A percentile compares a stretch with the other conserved stretches of the same genome.
Conservation (phyloP, 129 eudicot species). For the Calendula officinalis region DNA sequence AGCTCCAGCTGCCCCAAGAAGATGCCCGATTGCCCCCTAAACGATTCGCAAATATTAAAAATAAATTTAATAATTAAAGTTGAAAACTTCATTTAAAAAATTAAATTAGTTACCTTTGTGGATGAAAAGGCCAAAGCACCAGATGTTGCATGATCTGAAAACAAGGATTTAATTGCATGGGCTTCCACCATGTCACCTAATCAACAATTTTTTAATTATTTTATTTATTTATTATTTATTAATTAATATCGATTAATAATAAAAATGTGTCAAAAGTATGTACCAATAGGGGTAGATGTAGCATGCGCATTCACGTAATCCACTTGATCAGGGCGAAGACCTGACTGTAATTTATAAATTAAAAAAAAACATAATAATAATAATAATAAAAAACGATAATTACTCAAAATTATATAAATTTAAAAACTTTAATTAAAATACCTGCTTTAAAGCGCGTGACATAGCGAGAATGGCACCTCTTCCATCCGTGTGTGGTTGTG, state of each 20-base stretch:
- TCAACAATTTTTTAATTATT: not conserved
- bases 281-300: slow-evolving; percentile 90
- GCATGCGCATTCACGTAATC: slow-evolving; percentile 97
- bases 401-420: not conserved
- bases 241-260: not conserved
- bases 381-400: not conserved
- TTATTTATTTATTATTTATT: not conserved
- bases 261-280: not conserved
- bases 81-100: not conserved
- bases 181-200: slow-evolving; percentile 91
- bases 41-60: slow-evolving; percentile 1
- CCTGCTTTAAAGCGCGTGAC: slow-evolving; percentile 89
- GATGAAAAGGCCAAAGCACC: slow-evolving; percentile 85
- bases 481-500: slow-evolving; percentile 90
- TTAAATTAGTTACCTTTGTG: slow-evolving; percentile 70
- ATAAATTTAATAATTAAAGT: not conserved
- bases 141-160: slow-evolving; percentile 60
- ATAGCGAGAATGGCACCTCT: slow-evolving; percentile 91
- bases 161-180: slow-evolving; percentile 69
- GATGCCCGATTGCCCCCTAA: slow-evolving; percentile 96
- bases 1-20: slow-evolving; percentile 98
- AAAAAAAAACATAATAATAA: not conserved
- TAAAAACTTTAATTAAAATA: slow-evolving; percentile 5
- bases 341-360: slow-evolving; percentile 58
- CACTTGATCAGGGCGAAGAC: slow-evolving; percentile 73